These are phyloP conservation scores for Volvox reticuliferus DNA, from an alignment of 139 green algal species.

Conservation along the genomic window DNA sequence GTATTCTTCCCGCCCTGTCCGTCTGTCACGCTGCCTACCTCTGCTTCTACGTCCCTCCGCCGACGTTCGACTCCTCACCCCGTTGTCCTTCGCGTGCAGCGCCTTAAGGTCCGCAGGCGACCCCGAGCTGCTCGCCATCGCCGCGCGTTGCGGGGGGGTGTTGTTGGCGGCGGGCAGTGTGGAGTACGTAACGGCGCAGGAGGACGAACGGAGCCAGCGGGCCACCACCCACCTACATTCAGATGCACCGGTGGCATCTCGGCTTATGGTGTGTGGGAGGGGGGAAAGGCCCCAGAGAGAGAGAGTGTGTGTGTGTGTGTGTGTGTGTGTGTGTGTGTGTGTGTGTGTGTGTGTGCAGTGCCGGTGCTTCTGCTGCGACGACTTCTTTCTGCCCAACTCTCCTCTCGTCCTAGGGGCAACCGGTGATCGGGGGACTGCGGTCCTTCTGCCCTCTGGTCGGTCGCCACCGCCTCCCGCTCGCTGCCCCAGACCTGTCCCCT, in stretches of 20 bases:
- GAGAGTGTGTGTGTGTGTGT: not conserved
- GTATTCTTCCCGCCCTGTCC: too few species aligned
- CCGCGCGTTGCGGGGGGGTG: not conserved
- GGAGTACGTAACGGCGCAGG: not conserved
- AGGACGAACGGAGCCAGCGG: not conserved
- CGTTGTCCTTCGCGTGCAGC: not conserved
- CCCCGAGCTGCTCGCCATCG: slow-evolving; percentile 24
- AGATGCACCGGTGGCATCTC: not conserved
- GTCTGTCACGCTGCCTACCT: too few species aligned
- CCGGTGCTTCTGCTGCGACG: too few species aligned
- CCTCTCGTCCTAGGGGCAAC: too few species aligned
- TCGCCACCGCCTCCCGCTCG: not conserved
- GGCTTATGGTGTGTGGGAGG: slow-evolving; percentile 12
- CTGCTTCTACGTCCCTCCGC: not conserved
- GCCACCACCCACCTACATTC: not conserved
- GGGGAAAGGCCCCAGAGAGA: not conserved
- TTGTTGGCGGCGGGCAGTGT: slow-evolving; percentile 19
- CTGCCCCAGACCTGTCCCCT: not conserved
- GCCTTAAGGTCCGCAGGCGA: not conserved
- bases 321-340: not conserved
- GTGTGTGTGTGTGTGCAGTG: not conserved
- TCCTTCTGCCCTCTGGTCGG: not conserved
- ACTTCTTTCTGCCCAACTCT: too few species aligned
- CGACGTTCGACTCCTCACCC: too few species aligned
- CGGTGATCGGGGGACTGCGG: not conserved